Evolutionary conservation across 148 eudicot genomes (phyloP), one percentile per base, ranked within the genome.

Genomic region (Mesembryanthemum crystallinum): DNA sequence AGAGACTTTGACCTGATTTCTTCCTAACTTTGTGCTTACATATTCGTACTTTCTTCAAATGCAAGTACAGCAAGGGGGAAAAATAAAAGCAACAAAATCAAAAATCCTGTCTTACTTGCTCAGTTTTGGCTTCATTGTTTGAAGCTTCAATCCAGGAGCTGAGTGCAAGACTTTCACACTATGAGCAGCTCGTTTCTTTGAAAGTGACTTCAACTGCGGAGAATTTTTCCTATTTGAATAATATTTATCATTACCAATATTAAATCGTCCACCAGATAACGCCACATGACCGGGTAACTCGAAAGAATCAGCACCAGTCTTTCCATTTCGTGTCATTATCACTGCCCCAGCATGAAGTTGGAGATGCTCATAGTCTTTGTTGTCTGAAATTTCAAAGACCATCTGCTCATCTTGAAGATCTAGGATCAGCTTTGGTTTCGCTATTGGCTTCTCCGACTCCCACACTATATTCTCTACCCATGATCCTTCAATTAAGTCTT

Each of bases 401-500:
- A 95, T 92, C 60, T 83, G 91, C 78, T 92, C 94, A 79, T 95
- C 99, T 82, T 89, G 98, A 75, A 95, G 97, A 85, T 95, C 99
- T 82, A 88, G 87, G 54, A 92, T 91, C 72, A 95, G 83, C 82
- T 91, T 95, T 66, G 99, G 91, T 73, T 86, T 95, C 17, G 64
- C 64, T 80, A 85, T 64, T 32, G 86, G 82, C 78, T 88, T 88
- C 69, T 82, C 82, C 39, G 90, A 76, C 12, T 89, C 99, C 99
- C 99, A 95, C 51, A 95, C 82, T 67, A 95, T 88, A 52, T 86
- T 84, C 65, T 95, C 94, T 82, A 89, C 63, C 99, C 99, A 95
- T 57, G 96, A 89, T 64, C 94, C 99, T 72, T 92, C 94, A 61
- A 77, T 59, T 55, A 95, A 55, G 69, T 95, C 99, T 73, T 84